Evolutionary conservation across 371 early-diverging fungal species (phyloP), one percentile per base, ranked within the genome.

Genomic region (Mucor mucedo): DNA sequence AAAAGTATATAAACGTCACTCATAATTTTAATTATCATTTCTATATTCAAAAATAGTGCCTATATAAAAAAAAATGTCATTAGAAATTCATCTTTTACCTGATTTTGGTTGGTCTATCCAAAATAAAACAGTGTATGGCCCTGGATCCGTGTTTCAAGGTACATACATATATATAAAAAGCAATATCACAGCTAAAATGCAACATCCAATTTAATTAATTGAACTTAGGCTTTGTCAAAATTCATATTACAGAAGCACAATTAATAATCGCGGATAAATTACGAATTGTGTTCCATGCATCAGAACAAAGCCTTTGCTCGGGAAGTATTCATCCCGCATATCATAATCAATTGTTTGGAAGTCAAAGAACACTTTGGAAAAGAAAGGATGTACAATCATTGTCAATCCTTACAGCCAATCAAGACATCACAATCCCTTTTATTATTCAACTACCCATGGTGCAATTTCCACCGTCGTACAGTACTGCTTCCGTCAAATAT

Each of bases 71-170:
- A 44, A 47, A 13, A 52, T 58, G 58, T 47, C 47, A 42, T 32
- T 63, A 21, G 52, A 56, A 57, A 63, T 63, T 4, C 16, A 47
- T 21, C 42, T 66, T 9, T 56, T 66, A 39, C 67, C 67, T 11
- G 67, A 62, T 38, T 66, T 66, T 38, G 67, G 67, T 8, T 66
- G 67, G 67, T 45, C 52, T 44, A 50, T 66, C 16, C 55, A 56
- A 13, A 52, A 62, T 27, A 29, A 42, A 42, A 56, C 61, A 29
- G 58, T 66, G 3, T 70, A 65, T 29, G 67, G 61, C 8, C 60
- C 70, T 41, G 70, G 70, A 40, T 70, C 70, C 13, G 70, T 62
- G n/a, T 72, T 72, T 52, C 63, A 69, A 57, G 73, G 73, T 59
- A 52, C 6, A 27, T 29, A 27, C 10, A 6, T 50, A 13, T 30